These are phyloP conservation scores for Triadica sebifera DNA, from an alignment of 345 rosid species.

Conservation along the genomic window DNA sequence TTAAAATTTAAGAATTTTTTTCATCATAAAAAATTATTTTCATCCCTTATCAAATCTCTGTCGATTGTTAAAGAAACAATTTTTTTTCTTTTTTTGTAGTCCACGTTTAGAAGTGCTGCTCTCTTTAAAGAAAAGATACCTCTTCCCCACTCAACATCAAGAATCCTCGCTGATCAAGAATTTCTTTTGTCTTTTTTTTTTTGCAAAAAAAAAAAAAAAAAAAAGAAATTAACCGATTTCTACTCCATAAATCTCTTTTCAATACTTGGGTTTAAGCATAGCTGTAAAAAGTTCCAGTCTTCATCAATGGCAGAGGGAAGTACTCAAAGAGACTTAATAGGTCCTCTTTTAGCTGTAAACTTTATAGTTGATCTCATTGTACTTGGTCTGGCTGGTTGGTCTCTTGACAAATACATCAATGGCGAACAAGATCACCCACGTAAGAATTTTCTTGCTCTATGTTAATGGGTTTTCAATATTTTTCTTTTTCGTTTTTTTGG, in stretches of 20 bases:
- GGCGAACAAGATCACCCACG: constrained; percentile 40
- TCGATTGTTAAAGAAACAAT: too few species aligned
- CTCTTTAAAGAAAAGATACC: background rate
- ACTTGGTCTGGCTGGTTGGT: constrained; percentile 38
- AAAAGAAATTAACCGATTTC: background rate
- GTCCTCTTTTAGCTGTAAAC: constrained; percentile 35
- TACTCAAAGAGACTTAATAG: constrained; percentile 21
- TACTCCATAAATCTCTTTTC: background rate
- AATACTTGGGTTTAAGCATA: too few species aligned
- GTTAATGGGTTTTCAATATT: background rate
- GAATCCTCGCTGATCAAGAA: background rate
- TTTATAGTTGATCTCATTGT: constrained; percentile 25
- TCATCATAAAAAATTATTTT: too few species aligned
- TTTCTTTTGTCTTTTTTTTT: background rate
- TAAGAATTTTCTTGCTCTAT: background rate
- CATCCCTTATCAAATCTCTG: too few species aligned
- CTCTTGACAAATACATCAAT: constrained; percentile 35
- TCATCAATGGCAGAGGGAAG: constrained; percentile 13
- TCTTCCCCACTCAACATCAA: background rate
- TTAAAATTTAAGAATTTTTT: too few species aligned
- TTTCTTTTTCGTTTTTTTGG: background rate
- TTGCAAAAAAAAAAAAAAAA: too few species aligned
- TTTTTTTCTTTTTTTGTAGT: background rate
- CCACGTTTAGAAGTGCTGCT: background rate
- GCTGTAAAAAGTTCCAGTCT: background rate